phyloP scores from a whole-genome alignment of 805 yeast species.

The Kuraishia piskuri region DNA sequence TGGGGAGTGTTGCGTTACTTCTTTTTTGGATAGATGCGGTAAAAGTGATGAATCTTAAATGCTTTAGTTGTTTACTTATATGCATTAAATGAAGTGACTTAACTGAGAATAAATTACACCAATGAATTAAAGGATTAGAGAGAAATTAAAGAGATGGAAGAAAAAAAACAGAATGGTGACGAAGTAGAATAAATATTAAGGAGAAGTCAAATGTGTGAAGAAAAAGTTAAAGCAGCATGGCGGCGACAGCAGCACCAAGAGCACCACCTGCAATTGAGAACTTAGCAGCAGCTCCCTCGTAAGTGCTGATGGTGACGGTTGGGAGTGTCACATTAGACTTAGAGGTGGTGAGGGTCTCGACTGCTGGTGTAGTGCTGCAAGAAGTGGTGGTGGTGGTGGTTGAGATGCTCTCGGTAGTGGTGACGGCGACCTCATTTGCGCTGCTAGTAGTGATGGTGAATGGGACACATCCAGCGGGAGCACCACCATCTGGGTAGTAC shows the following conservation, averaged over 20 bases:
- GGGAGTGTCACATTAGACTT: conserved; percentile 3
- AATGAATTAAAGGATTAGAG: no score
- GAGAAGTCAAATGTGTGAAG: no score
- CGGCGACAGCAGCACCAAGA: neutral
- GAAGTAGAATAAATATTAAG: no score
- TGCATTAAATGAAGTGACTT: no score
- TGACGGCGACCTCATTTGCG: conserved; percentile 19
- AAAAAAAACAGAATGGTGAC: neutral
- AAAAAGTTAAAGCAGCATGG: neutral
- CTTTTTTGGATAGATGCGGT: no score
- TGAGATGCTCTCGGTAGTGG: neutral
- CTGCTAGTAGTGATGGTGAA: conserved; percentile 14
- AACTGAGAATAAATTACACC: neutral
- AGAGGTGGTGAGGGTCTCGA: conserved; percentile 7
- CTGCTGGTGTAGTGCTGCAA: neutral
- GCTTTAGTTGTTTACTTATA: no score
- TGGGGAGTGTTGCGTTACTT: no score
- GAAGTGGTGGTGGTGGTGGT: neutral
- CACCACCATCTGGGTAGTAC: conserved; percentile 10
- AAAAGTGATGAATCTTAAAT: no score
- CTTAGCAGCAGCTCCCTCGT: conserved; percentile 1
- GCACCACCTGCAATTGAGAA: neutral
- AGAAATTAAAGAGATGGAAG: no score
- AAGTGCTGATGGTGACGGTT: conserved; percentile 3
- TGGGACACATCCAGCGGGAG: neutral